Evolutionary conservation across 108 stramenopile genomes (phyloP).

Genomic region (Chaetoceros tenuissimus): DNA sequence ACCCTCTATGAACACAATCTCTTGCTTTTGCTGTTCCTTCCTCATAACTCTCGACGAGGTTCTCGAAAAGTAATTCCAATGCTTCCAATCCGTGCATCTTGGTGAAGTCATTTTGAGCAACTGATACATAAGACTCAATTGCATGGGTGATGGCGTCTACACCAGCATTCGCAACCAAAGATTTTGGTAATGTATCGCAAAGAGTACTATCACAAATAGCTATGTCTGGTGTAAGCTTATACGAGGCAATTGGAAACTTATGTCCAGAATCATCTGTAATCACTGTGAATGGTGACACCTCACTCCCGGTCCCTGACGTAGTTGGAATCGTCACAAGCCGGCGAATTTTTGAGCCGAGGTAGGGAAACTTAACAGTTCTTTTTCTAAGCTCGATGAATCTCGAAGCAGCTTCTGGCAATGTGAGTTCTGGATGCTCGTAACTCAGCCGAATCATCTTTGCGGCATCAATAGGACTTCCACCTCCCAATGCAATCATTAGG

Average conservation of each 20-base stretch:
- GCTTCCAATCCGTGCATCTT: conserved; percentile 24
- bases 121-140: conserved; percentile 30
- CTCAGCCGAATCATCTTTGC: conserved; percentile 22
- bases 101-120: conserved; percentile 24
- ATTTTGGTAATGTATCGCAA: conserved; percentile 14
- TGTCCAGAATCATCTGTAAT: conserved; percentile 21
- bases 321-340: conserved; percentile 28
- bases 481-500: conserved; percentile 18
- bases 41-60: conserved; percentile 19
- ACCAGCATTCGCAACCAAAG: conserved; percentile 16
- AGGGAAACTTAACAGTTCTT: conserved; percentile 23
- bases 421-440: conserved; percentile 29
- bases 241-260: conserved; percentile 22
- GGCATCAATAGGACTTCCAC: conserved; percentile 26
- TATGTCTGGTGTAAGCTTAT: conserved; percentile 26
- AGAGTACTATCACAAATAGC: conserved; percentile 27
- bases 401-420: conserved; percentile 12
- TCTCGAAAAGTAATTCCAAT: conserved; percentile 20
- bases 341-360: conserved; percentile 21
- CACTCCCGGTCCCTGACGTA: conserved; percentile 33
- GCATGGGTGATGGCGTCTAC: conserved; percentile 29
- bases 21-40: conserved; percentile 14
- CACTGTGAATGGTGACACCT: conserved; percentile 33
- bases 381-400: conserved; percentile 35
- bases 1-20: conserved; percentile 18